Conservation (phyloP, 2,329 filamentous ascomycete genomes). For the Thelonectria blattea region DNA sequence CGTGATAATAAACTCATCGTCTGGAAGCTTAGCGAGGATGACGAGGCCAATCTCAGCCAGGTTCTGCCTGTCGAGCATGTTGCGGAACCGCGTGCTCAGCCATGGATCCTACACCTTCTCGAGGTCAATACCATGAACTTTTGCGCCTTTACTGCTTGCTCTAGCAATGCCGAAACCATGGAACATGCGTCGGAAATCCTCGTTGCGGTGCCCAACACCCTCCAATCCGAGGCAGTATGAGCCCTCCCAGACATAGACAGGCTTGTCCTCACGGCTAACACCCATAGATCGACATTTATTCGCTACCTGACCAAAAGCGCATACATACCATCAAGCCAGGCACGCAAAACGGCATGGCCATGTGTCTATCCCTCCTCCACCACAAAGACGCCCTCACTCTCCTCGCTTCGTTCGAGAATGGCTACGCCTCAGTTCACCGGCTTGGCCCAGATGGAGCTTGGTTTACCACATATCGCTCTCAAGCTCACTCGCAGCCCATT, state of each 20-base stretch:
- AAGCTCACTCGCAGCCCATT: slow-evolving; percentile 79
- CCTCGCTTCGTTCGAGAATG: slow-evolving; percentile 84
- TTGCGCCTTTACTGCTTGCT: slow-evolving; percentile 77
- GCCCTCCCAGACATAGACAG: background rate
- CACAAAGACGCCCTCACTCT: slow-evolving; percentile 62
- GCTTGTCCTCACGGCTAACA: slow-evolving; percentile 4
- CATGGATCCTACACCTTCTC: slow-evolving; percentile 85
- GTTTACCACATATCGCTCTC: slow-evolving; percentile 65
- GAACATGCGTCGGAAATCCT: slow-evolving; percentile 56
- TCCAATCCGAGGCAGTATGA: slow-evolving; percentile 72
- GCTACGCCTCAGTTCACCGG: slow-evolving; percentile 70
- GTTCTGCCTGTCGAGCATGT: slow-evolving; percentile 72
- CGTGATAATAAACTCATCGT: slow-evolving; percentile 86
- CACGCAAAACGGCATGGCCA: slow-evolving; percentile 78
- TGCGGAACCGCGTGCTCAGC: slow-evolving; percentile 60
- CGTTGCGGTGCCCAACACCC: slow-evolving; percentile 80
- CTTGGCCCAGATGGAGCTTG: slow-evolving; percentile 52
- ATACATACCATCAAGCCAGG: slow-evolving; percentile 61
- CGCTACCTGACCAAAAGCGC: slow-evolving; percentile 77
- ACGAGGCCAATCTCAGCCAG: slow-evolving; percentile 70
- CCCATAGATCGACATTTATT: slow-evolving; percentile 76
- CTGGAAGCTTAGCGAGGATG: slow-evolving; percentile 72
- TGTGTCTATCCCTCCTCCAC: slow-evolving; percentile 74
- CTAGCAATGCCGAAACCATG: slow-evolving; percentile 39
- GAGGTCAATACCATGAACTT: slow-evolving; percentile 95